Conservation (phyloP, 768 basidiomycete species). For the Psilocybe cubensis region DNA sequence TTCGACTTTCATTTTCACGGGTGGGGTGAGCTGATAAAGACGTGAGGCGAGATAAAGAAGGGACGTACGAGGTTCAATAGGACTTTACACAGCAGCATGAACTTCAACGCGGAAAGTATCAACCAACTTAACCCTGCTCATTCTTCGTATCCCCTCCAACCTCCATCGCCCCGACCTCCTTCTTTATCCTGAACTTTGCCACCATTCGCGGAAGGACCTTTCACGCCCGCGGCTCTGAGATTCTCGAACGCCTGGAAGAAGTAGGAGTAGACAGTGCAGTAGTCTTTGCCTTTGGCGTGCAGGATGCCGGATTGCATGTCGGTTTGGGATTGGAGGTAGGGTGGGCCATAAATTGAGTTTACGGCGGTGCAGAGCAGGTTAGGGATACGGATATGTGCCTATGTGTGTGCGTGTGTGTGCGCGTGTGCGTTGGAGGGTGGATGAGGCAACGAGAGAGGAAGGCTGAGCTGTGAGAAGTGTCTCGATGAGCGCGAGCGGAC, state of each 20-base stretch:
- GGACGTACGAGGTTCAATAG: conserved; percentile 89
- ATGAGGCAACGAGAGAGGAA: neutral
- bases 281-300: conserved; percentile 97
- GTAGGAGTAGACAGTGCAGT: conserved; percentile 95
- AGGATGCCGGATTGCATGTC: conserved; percentile 71
- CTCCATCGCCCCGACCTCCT: too few species aligned
- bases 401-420: neutral
- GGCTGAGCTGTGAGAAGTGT: conserved; percentile 69
- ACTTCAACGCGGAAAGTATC: conserved; percentile 89
- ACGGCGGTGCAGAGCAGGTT: conserved; percentile 93
- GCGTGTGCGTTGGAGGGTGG: neutral
- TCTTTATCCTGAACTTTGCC: too few species aligned
- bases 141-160: neutral
- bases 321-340: conserved; percentile 31
- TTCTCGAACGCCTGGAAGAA: conserved; percentile 98
- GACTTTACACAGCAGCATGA: conserved; percentile 97
- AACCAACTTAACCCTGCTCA: neutral
- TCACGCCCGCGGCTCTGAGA: too few species aligned
- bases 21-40: too few species aligned
- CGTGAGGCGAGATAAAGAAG: neutral
- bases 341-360: conserved; percentile 89
- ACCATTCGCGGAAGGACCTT: too few species aligned
- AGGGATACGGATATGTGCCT: conserved; percentile 85
- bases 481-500: conserved; percentile 82
- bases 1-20: conserved; percentile 91